Percentiles rank a stretch among this genome's conserved stretches.
These are phyloP conservation scores for Coccinonectria pachysandricola DNA, from an alignment of 2,329 filamentous ascomycete species.

Conservation along the genomic window DNA sequence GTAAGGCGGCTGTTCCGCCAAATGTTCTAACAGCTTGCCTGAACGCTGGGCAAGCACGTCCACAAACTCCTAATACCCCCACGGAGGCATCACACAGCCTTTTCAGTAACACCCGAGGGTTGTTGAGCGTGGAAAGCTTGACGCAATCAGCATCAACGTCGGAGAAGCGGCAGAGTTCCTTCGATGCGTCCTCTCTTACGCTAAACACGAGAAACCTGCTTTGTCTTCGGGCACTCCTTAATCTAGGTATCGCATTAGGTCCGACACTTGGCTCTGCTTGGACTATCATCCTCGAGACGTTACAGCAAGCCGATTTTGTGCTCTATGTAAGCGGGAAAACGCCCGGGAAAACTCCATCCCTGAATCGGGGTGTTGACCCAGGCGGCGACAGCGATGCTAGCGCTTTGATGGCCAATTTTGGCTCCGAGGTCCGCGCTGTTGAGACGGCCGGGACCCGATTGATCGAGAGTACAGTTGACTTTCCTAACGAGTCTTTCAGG, in stretches of 20 bases:
- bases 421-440: constrained; percentile 74
- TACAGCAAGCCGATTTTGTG: constrained; percentile 88
- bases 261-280: constrained; percentile 78
- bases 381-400: constrained; percentile 41
- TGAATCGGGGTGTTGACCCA: constrained; percentile 35
- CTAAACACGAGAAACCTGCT: constrained; percentile 84
- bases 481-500: constrained; percentile 71
- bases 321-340: constrained; percentile 54
- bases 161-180: constrained; percentile 50
- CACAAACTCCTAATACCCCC: constrained; percentile 33
- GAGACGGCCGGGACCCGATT: constrained; percentile 78
- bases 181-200: constrained; percentile 43
- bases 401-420: constrained; percentile 55
- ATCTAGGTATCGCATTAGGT: constrained; percentile 86
- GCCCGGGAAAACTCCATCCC: constrained; percentile 40
- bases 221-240: constrained; percentile 83
- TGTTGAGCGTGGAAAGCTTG: constrained; percentile 64
- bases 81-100: constrained; percentile 45
- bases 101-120: constrained; percentile 58
- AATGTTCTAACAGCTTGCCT: constrained; percentile 57
- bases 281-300: constrained; percentile 81
- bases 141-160: constrained; percentile 43
- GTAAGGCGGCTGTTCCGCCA: constrained; percentile 84
- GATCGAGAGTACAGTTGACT: constrained; percentile 86
- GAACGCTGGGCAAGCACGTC: constrained; percentile 35